Evolutionary conservation across 2,329 filamentous ascomycete genomes (phyloP).

Genomic region (Aureobasidium leucospermi): DNA sequence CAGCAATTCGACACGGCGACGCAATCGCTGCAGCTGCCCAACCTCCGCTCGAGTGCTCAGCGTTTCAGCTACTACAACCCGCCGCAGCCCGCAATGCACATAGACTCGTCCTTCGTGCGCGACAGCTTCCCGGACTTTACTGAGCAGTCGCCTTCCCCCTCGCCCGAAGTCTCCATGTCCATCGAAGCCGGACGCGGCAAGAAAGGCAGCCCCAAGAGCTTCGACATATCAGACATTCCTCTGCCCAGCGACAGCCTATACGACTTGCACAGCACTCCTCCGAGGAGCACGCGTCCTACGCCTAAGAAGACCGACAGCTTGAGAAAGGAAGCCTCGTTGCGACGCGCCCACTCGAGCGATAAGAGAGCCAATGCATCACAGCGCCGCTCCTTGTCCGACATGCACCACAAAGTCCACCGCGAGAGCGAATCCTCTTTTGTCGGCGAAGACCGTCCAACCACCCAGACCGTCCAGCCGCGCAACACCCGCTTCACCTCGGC

Average conservation of each 20-base stretch:
- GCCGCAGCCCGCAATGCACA: slow-evolving; percentile 2
- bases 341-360: slow-evolving; percentile 33
- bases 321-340: slow-evolving; percentile 39
- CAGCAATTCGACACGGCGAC: slow-evolving; percentile 18
- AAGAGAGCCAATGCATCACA: slow-evolving; percentile 20
- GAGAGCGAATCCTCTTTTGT: slow-evolving; percentile 47
- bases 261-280: slow-evolving; percentile 38
- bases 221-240: slow-evolving; percentile 44
- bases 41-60: slow-evolving; percentile 6
- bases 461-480: slow-evolving; percentile 35
- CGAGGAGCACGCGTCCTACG: slow-evolving; percentile 21
- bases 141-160: not conserved
- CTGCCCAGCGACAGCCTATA: slow-evolving; percentile 43
- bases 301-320: slow-evolving; percentile 28
- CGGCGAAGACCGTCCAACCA: slow-evolving; percentile 42
- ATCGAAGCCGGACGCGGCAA: slow-evolving; percentile 51
- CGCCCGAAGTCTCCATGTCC: slow-evolving; percentile 26
- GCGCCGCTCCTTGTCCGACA: slow-evolving; percentile 48
- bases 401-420: slow-evolving; percentile 46
- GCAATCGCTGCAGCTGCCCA: slow-evolving; percentile 13
- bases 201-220: slow-evolving; percentile 31
- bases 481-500: slow-evolving; percentile 48
- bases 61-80: slow-evolving; percentile 6
- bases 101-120: not conserved
- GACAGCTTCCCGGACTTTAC: slow-evolving; percentile 14